Percentiles rank a stretch among this genome's conserved stretches.
These are phyloP conservation scores for Solanum piurae DNA, from an alignment of 257 asterid species.

Conservation along the genomic window DNA sequence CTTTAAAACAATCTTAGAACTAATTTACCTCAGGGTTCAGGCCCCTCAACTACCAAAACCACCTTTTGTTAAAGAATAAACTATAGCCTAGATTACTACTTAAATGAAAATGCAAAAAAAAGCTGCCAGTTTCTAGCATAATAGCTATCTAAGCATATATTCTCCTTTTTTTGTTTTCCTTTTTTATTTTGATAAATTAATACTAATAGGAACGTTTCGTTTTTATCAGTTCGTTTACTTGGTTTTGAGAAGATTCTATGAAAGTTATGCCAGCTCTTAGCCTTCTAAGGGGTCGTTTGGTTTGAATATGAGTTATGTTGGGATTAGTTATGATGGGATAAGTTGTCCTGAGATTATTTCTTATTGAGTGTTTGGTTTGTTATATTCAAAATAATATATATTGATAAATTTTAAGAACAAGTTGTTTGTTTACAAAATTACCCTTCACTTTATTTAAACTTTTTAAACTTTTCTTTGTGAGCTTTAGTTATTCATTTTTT, in stretches of 20 bases:
- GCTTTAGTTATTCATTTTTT: no score
- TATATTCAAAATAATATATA: no score
- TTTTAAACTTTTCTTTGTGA: no score
- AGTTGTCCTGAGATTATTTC: no score
- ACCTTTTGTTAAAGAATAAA: not conserved
- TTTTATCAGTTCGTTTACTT: not conserved
- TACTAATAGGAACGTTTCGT: not conserved
- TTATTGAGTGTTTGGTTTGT: no score
- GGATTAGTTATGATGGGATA: no score
- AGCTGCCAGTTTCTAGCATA: not conserved
- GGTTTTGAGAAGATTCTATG: not conserved
- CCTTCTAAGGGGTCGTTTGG: no score
- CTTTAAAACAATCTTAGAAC: not conserved
- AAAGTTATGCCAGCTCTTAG: not conserved
- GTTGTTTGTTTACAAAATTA: no score
- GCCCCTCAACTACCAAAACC: not conserved
- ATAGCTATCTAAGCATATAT: not conserved
- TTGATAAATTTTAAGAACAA: no score
- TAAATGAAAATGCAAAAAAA: not conserved
- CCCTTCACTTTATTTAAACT: no score
- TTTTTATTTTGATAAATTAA: not conserved
- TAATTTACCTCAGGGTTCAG: not conserved
- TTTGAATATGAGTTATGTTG: no score
- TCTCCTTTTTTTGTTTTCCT: not conserved
- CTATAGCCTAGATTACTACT: not conserved